A percentile compares a stretch with the other conserved stretches of the same genome.
phyloP scores from a whole-genome alignment of 768 basidiomycete species.

The Suillus bovinus region DNA sequence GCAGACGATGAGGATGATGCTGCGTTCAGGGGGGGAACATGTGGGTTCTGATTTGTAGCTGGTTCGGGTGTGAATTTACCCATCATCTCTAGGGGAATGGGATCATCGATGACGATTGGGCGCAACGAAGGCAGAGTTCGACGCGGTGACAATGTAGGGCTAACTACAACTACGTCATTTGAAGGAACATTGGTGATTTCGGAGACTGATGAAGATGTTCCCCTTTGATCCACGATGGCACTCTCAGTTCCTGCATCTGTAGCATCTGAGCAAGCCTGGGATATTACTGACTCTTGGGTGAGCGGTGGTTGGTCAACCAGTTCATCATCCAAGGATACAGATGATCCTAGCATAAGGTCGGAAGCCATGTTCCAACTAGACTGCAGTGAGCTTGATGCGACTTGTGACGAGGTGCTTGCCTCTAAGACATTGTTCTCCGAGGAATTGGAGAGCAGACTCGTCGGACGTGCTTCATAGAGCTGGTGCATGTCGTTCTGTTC shows the following conservation, averaged over 20 bases:
- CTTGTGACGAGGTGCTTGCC: not conserved
- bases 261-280: not conserved
- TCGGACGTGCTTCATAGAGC: not conserved
- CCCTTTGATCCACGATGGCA: not conserved
- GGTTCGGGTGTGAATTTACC: slow-evolving; percentile 1
- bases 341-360: not conserved
- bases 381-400: not conserved
- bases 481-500: not conserved
- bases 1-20: slow-evolving; percentile 7
- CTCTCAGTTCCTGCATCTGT: not conserved
- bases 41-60: slow-evolving; percentile 4
- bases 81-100: not conserved
- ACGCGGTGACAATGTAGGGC: not conserved
- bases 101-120: slow-evolving; percentile 4
- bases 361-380: not conserved
- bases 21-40: not conserved
- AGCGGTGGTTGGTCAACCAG: not conserved
- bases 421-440: slow-evolving; percentile 1
- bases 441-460: not conserved
- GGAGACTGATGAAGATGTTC: not conserved
- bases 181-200: not conserved
- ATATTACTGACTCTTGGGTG: slow-evolving; percentile 1
- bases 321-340: not conserved
- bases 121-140: not conserved
- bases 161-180: slow-evolving; percentile 2